Base-by-base conservation (phyloP, 345 rosid genomes). In the Hypericum androsaemum region DNA sequence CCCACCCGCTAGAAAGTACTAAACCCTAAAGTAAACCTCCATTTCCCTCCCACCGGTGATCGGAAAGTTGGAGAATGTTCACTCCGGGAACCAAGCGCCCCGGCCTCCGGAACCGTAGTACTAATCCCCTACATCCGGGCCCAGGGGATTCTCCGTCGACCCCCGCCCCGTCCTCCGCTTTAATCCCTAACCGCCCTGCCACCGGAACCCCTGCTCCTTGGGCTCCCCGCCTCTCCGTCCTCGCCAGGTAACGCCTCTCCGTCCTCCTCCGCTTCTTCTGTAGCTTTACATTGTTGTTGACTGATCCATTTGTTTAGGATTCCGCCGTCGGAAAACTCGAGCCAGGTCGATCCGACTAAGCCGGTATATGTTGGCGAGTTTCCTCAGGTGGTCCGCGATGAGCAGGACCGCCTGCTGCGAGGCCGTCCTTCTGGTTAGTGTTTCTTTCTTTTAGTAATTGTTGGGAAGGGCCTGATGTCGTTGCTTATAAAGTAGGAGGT, bases 151-250 rank as follows among this genome's bases (percentile, higher is more conserved):
- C 65, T 58, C 47, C 15, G 22, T 12, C 64, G 16, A 53, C 71
- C n/a, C 64, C 79, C 12, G 77, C 58, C 84, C 28, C 63, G 59
- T 41, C 46, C 28, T n/a, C 50, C 65, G 66, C 46, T 65, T 63
- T 69, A 39, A 66, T 77, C 43, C 82, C 84, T 48, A 72, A 75
- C 61, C 86, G 86, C 10, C 95, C 95, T 7, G 46, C 14, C 65
- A 74, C 89, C 15, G 96, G 98, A 13, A 84, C 96, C 61, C 94
- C 96, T 2, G 88, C 87, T 42, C 92, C 98, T 47, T 87, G 95
- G 96, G 92, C 84, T 43, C 78, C 94, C 54, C 95, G 86, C 66
- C 68, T 90, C 36, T 90, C 96, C 12, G 86, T 84, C 62, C 90
- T 90, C 43, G 89, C 98, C 59, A 76, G 96, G 98, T 90, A 64